Conservation (phyloP, 495 filamentous ascomycete genomes). For the Cairneyella variabilis region DNA sequence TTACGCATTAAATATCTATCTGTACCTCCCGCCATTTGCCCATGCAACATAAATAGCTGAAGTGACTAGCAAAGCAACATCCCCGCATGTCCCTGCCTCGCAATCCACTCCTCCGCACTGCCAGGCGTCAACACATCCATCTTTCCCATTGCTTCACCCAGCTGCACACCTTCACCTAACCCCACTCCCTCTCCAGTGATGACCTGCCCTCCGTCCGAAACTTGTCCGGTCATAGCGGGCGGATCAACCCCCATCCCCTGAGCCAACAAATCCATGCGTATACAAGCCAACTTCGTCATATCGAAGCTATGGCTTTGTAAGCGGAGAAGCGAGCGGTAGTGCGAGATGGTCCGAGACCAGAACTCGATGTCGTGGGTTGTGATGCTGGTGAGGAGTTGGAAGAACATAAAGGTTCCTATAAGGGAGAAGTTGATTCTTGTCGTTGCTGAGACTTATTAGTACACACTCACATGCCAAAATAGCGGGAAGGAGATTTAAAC, state of each 20-base stretch:
- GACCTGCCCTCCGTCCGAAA: neutral
- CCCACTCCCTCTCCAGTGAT: neutral
- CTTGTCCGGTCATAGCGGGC: neutral
- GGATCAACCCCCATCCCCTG: constrained; percentile 8
- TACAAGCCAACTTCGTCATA: constrained; percentile 6
- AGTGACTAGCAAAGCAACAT: constrained; percentile 11
- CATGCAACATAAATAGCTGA: no score
- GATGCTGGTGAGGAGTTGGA: constrained; percentile 8
- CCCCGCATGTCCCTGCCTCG: constrained; percentile 8
- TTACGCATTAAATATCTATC: neutral
- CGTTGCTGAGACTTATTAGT: no score
- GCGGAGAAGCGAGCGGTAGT: constrained; percentile 3
- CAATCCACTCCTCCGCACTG: constrained; percentile 14
- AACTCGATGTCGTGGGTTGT: constrained; percentile 7
- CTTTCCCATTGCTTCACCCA: neutral
- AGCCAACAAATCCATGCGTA: constrained; percentile 8
- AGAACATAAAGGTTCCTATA: constrained; percentile 44
- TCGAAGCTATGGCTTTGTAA: neutral
- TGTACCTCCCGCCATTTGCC: no score
- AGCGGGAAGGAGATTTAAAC: constrained; percentile 20
- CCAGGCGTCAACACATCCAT: neutral
- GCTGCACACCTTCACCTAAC: neutral
- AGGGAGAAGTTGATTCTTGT: constrained; percentile 48
- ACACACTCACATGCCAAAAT: no score
- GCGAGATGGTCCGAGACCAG: neutral